phyloP scores from a whole-genome alignment of 2,329 filamentous ascomycete species.

The Fusarium phyllophilum region DNA sequence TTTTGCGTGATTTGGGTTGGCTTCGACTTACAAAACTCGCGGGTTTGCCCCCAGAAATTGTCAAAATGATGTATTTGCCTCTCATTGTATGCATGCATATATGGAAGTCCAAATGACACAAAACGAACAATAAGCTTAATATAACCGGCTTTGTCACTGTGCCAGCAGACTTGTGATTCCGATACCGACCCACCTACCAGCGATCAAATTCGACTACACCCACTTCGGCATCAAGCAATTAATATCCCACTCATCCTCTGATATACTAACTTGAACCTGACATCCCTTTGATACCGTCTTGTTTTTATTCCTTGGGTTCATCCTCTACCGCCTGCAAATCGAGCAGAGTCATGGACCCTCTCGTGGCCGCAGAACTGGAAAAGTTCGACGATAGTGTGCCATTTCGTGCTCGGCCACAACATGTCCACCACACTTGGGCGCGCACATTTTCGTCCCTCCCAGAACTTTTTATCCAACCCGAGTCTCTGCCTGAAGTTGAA shows the following conservation, averaged over 20 bases:
- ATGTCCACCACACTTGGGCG: slow-evolving; percentile 93
- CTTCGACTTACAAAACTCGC: background rate
- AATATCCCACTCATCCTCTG: slow-evolving; percentile 19
- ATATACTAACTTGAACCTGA: slow-evolving; percentile 20
- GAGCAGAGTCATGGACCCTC: slow-evolving; percentile 50
- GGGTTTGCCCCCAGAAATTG: background rate
- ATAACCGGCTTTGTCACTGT: background rate
- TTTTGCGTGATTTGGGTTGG: background rate
- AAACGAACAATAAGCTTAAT: background rate
- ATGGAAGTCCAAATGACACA: background rate
- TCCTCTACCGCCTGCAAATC: background rate
- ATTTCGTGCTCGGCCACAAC: slow-evolving; percentile 77
- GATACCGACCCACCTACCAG: slow-evolving; percentile 27
- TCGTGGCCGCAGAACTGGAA: slow-evolving; percentile 48
- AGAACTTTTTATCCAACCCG: slow-evolving; percentile 89
- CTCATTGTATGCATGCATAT: background rate
- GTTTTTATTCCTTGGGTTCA: background rate
- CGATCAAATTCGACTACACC: slow-evolving; percentile 35
- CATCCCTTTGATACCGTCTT: background rate
- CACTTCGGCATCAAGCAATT: slow-evolving; percentile 37
- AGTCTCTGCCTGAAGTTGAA: slow-evolving; percentile 81
- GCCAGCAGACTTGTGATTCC: slow-evolving; percentile 23
- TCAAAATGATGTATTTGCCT: background rate
- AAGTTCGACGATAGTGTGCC: slow-evolving; percentile 61
- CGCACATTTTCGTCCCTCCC: slow-evolving; percentile 89